These are phyloP conservation scores for Raphanus raphanistrum DNA, from an alignment of 345 rosid genomes.

Conservation along the genomic window DNA sequence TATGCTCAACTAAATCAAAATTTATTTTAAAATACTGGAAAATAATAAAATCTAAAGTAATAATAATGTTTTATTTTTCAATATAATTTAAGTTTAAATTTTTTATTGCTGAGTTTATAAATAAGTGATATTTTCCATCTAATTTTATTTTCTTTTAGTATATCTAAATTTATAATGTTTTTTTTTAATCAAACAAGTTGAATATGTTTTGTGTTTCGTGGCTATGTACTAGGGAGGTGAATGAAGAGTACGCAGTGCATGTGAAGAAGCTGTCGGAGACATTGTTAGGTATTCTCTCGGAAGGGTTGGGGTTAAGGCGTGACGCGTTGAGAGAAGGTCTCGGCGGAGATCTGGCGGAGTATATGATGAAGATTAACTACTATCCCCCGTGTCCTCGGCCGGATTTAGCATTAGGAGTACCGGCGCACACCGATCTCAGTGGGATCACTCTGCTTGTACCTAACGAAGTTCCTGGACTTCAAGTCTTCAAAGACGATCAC, in stretches of 20 bases:
- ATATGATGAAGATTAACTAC: conserved; percentile 77
- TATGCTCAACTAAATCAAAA: no score
- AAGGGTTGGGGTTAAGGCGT: conserved; percentile 61
- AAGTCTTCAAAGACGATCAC: conserved; percentile 60
- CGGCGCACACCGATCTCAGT: conserved; percentile 79
- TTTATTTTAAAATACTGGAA: no score
- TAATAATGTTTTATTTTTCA: no score
- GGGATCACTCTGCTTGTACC: conserved; percentile 75
- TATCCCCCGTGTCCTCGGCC: conserved; percentile 95
- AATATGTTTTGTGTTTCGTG: not conserved
- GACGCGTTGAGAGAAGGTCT: conserved; percentile 50
- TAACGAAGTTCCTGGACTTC: conserved; percentile 84
- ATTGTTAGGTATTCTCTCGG: conserved; percentile 49
- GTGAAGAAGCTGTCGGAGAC: conserved; percentile 52
- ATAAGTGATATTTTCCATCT: no score
- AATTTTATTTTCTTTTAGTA: no score
- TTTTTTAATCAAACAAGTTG: no score
- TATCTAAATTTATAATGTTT: no score
- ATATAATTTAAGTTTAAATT: no score
- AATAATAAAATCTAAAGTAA: no score
- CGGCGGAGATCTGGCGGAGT: conserved; percentile 66
- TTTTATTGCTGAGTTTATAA: no score
- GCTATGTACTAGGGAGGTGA: conserved; percentile 54
- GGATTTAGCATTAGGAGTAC: conserved; percentile 76
- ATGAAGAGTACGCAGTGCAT: conserved; percentile 63